Percentiles rank a stretch among this genome's conserved stretches.
Conservation (phyloP, 306 rosid species). For the Cicer pinnatifidum region DNA sequence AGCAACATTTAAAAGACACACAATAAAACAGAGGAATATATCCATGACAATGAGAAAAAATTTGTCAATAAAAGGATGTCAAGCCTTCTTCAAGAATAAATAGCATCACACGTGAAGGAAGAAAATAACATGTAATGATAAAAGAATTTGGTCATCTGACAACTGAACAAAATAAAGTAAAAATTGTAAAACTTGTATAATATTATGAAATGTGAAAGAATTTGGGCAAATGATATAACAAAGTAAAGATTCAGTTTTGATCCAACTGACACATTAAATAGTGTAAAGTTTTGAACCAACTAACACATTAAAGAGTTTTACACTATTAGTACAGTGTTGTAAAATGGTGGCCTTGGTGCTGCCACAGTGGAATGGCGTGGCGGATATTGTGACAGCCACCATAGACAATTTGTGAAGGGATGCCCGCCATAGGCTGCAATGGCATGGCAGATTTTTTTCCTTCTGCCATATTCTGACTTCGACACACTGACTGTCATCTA, state of each 20-base stretch:
- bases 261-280: not conserved
- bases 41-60: not conserved
- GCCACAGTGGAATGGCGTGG: too few relatives aligned
- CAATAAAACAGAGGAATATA: conserved; percentile 20
- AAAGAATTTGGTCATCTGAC: conserved; percentile 14
- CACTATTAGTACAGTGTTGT: not conserved
- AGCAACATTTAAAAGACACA: not conserved
- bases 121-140: conserved; percentile 17
- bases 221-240: conserved; percentile 14
- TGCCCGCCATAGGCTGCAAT: too few relatives aligned
- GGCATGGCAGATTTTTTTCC: too few relatives aligned
- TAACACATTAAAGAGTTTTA: not conserved
- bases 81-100: not conserved
- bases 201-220: conserved; percentile 5
- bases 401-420: too few relatives aligned
- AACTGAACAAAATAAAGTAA: conserved; percentile 6
- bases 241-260: conserved; percentile 28
- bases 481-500: not conserved
- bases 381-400: too few relatives aligned
- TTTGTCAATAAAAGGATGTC: not conserved
- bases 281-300: conserved; percentile 1
- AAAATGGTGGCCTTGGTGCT: too few relatives aligned
- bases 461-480: too few relatives aligned
- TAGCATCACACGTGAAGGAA: not conserved
- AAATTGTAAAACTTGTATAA: not conserved